phyloP scores from a whole-genome alignment of 73 alveolate species.

The Durusdinium trenchii region DNA sequence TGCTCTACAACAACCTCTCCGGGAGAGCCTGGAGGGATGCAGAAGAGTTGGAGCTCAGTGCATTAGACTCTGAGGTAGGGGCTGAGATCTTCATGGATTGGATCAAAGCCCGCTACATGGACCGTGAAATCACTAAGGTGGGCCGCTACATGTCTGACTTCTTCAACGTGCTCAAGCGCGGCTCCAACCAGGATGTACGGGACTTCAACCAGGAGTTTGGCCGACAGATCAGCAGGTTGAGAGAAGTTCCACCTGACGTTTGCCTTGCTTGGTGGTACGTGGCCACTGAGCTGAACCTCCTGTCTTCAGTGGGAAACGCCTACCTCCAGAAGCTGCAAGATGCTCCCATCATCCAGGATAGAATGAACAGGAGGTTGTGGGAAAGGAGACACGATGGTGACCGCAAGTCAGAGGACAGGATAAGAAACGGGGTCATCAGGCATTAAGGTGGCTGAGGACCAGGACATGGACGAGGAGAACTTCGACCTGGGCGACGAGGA shows the following conservation, averaged over 20 bases:
- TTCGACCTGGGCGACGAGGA: not conserved
- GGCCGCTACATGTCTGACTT: conserved; percentile 27
- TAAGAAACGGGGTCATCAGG: not conserved
- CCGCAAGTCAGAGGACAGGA: not conserved
- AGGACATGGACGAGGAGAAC: not conserved
- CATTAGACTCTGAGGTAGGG: not conserved
- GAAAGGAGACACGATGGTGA: not conserved
- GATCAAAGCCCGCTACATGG: conserved; percentile 25
- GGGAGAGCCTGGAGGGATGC: conserved; percentile 41
- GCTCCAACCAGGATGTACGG: not conserved
- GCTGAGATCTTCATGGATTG: not conserved
- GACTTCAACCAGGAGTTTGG: conserved; percentile 71
- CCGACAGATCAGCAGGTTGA: not conserved
- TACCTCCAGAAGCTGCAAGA: conserved; percentile 7
- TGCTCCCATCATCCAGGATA: conserved; percentile 23
- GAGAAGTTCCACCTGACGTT: not conserved
- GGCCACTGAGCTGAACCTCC: conserved; percentile 15
- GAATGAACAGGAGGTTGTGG: not conserved
- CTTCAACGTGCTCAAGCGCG: not conserved
- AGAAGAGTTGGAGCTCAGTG: not conserved
- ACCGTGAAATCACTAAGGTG: not conserved
- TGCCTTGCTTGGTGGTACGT: conserved; percentile 47
- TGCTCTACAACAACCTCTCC: conserved; percentile 13
- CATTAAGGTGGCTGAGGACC: not conserved
- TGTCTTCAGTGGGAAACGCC: not conserved